Evolutionary conservation across 1,284 basidiomycete species (phyloP), one percentile per base, ranked within the genome.

Genomic region (Pseudozyma pruni): DNA sequence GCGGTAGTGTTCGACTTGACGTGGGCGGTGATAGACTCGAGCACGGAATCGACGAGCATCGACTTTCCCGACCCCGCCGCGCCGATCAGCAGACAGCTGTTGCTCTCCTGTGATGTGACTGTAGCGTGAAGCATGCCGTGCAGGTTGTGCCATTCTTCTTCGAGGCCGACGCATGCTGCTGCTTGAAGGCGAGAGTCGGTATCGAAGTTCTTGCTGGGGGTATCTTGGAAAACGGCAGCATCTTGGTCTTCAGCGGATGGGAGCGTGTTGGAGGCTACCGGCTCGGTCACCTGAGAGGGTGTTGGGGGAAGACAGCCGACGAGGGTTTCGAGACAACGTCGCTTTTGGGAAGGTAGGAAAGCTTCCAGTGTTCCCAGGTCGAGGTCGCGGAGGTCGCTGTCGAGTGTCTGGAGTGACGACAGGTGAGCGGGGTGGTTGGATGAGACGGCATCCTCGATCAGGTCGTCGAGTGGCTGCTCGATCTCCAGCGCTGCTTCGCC

Each of bases 61-160:
- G 39, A 38, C 47, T 80, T 81, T 0, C 79, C 79, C 8, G 70
- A 56, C 1, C 79, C 79, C 2, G 59, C 40, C 5, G 74, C 62
- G 13, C 79, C 79, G 38, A 80, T 59, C 16, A 81, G 50, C 20
- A 81, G 54, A 19, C 68, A 72, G 46, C 78, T 80, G 33, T 81
- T 81, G 34, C 78, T 75, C 51, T 80, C 75, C 22, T 72, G 68
- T 4, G 34, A 31, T 14, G 54, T 51, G 14, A 81, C 52, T 0
- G 76, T 76, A 10, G 66, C 52, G 17, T 61, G 31, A 2, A 80
- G 56, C 42, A 74, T 64, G 23, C 31, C 49, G 25, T 72, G 62
- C 11, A 80, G 70, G 4, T 54, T 53, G 8, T 51, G 39, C 70
- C 74, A 76, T 14, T 78, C 68, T 7, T 76, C 68, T 9, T 58